phyloP scores from a whole-genome alignment of 257 asterid species.

The Solanum phureja region DNA sequence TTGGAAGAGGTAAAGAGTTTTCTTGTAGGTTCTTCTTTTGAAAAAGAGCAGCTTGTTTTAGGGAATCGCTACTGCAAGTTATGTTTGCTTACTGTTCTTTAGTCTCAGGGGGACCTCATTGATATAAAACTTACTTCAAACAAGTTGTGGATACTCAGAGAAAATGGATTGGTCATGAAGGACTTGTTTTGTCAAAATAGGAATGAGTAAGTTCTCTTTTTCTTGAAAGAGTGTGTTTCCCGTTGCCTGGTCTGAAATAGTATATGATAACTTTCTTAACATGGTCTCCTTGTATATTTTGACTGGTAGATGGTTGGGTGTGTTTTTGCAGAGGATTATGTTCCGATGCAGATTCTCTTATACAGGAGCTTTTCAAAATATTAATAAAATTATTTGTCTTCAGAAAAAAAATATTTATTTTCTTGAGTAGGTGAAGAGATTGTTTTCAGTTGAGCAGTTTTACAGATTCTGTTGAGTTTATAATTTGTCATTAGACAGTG shows the following conservation, averaged over 20 bases:
- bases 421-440: not conserved
- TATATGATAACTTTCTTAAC: not conserved
- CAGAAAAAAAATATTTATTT: not conserved
- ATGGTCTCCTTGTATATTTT: not conserved
- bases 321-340: not conserved
- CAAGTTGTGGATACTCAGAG: conserved; percentile 76
- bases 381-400: not conserved
- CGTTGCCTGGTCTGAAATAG: not conserved
- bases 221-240: conserved; percentile 36
- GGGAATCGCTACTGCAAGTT: not conserved
- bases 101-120: conserved; percentile 50
- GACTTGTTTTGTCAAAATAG: conserved; percentile 30
- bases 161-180: conserved; percentile 57
- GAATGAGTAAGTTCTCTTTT: conserved; percentile 39
- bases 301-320: not conserved
- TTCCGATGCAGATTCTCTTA: not conserved
- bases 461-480: not conserved
- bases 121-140: conserved; percentile 63
- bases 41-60: not conserved
- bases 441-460: not conserved
- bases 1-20: conserved; percentile 50
- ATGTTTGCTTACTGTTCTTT: not conserved
- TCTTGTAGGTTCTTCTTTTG: not conserved
- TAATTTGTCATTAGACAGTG: not conserved
- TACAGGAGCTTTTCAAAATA: not conserved